Evolutionary conservation across 1,284 basidiomycete species (phyloP).

Genomic region (Ceratobasidium sp.): DNA sequence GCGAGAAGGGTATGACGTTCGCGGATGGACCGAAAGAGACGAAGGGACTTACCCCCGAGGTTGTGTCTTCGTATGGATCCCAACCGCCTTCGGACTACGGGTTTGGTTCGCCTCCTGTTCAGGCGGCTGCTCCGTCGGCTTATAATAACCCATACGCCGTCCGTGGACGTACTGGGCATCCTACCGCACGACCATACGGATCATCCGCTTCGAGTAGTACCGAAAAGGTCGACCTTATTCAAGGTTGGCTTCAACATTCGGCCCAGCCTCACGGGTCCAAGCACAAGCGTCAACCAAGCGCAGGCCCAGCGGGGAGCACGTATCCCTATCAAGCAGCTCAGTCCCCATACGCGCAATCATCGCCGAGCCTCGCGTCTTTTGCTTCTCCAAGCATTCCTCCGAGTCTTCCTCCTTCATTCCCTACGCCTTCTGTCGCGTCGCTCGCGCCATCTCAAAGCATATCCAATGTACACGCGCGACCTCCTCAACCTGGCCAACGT

Average conservation of each 20-base stretch:
- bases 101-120: slow-evolving; percentile 3
- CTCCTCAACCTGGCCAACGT: slow-evolving; percentile 23
- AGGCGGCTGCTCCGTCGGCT: background rate
- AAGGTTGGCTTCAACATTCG: slow-evolving; percentile 35
- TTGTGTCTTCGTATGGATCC: slow-evolving; percentile 1
- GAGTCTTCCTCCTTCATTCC: background rate
- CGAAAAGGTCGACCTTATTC: slow-evolving; percentile 12
- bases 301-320: slow-evolving; percentile 20
- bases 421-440: slow-evolving; percentile 14
- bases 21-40: slow-evolving; percentile 35
- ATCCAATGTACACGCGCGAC: slow-evolving; percentile 29
- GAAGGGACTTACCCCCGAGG: slow-evolving; percentile 22
- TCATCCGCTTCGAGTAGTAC: background rate
- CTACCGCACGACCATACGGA: background rate
- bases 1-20: slow-evolving; percentile 38
- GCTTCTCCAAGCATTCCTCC: background rate
- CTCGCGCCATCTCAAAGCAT: slow-evolving; percentile 37
- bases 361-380: slow-evolving; percentile 18
- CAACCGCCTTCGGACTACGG: slow-evolving; percentile 18
- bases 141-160: slow-evolving; percentile 1
- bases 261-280: slow-evolving; percentile 26
- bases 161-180: slow-evolving; percentile 24
- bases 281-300: slow-evolving; percentile 7
- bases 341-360: background rate
- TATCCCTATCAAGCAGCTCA: slow-evolving; percentile 37